phyloP scores from a whole-genome alignment of 495 filamentous ascomycete genomes.

The Poronia punctata region DNA sequence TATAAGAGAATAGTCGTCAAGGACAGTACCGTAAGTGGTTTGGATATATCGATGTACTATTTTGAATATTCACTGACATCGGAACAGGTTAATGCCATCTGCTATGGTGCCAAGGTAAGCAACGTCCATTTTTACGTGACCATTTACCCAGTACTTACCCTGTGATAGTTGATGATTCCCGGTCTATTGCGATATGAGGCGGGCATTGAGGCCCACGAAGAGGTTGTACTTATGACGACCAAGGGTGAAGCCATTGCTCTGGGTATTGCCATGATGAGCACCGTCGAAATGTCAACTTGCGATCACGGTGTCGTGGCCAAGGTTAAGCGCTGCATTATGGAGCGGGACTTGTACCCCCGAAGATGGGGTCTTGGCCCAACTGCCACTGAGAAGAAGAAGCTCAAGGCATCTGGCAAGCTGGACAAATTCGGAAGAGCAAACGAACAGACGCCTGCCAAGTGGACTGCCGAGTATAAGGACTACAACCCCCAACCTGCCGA shows the following conservation, averaged over 20 bases:
- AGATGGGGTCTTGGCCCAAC: slow-evolving; percentile 91
- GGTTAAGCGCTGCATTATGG: slow-evolving; percentile 98
- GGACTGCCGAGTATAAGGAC: slow-evolving; percentile 86
- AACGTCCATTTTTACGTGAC: background rate
- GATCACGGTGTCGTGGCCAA: slow-evolving; percentile 96
- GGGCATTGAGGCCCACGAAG: slow-evolving; percentile 81
- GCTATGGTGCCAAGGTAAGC: slow-evolving; percentile 92
- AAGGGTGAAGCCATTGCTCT: slow-evolving; percentile 98
- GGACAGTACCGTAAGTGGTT: slow-evolving; percentile 53
- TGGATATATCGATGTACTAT: background rate
- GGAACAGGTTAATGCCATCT: slow-evolving; percentile 80
- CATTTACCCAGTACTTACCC: background rate
- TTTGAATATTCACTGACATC: slow-evolving; percentile 33
- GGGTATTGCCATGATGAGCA: slow-evolving; percentile 92
- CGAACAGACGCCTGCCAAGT: slow-evolving; percentile 83
- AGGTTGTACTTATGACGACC: slow-evolving; percentile 94
- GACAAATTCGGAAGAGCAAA: slow-evolving; percentile 94
- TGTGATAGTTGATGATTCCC: slow-evolving; percentile 60
- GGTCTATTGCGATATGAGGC: slow-evolving; percentile 84
- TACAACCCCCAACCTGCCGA: slow-evolving; percentile 54
- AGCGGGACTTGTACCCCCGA: slow-evolving; percentile 90
- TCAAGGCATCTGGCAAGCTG: slow-evolving; percentile 94
- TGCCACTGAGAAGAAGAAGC: slow-evolving; percentile 94
- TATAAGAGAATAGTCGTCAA: slow-evolving; percentile 98
- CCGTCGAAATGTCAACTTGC: slow-evolving; percentile 82